Conservation (phyloP, 129 eudicot genomes). For the sunflower (Helianthus annuus) region DNA sequence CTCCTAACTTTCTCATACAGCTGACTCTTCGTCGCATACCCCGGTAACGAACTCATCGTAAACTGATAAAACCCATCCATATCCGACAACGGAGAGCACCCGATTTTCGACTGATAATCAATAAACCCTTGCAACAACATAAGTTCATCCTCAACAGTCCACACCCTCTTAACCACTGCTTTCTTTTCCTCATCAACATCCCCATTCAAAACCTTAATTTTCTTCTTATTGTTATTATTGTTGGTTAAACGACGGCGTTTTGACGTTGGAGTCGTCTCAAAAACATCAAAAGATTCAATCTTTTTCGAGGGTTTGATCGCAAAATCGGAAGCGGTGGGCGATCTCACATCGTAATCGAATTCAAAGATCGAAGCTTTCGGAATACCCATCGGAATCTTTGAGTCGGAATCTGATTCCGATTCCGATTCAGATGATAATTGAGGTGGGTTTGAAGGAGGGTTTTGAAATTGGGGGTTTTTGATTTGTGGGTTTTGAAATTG, state of each 20-base stretch:
- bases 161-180: conserved; percentile 26
- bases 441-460: conserved; percentile 17
- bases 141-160: conserved; percentile 57
- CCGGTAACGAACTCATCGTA: conserved; percentile 37
- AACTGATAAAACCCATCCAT: conserved; percentile 49
- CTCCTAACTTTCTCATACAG: conserved; percentile 60
- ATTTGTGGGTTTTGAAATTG: too few species aligned
- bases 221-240: conserved; percentile 23
- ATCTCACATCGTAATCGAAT: conserved; percentile 19
- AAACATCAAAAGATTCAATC: neutral
- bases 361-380: conserved; percentile 21
- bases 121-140: conserved; percentile 43
- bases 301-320: conserved; percentile 34
- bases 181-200: conserved; percentile 40
- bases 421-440: conserved; percentile 8
- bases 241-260: conserved; percentile 22
- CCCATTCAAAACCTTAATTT: conserved; percentile 27
- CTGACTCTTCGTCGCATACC: conserved; percentile 45
- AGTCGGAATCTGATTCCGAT: conserved; percentile 27
- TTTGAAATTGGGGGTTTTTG: conserved; percentile 17
- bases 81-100: conserved; percentile 44
- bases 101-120: conserved; percentile 38
- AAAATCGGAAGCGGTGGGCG: conserved; percentile 36
- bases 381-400: too few species aligned
- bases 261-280: conserved; percentile 20